These are phyloP conservation scores for Trichoderma virens DNA, from an alignment of 495 filamentous ascomycete genomes.

Conservation along the genomic window DNA sequence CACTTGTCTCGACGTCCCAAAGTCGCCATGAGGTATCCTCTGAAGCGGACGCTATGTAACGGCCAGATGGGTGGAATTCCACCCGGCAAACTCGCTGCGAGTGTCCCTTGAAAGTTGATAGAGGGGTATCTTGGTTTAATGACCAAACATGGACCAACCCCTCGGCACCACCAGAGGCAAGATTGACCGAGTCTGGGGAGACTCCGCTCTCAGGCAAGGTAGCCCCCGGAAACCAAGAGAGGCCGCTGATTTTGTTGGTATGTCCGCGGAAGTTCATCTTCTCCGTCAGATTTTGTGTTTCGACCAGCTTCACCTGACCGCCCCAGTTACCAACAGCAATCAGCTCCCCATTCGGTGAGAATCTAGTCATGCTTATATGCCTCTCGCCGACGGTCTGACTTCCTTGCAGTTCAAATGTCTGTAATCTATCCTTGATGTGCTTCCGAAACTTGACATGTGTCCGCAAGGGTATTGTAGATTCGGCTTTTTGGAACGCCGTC, in stretches of 20 bases:
- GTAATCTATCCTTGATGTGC: constrained; percentile 73
- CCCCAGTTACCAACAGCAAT: constrained; percentile 89
- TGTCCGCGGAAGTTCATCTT: constrained; percentile 71
- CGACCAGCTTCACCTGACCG: constrained; percentile 76
- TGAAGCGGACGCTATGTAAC: constrained; percentile 85
- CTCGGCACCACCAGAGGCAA: constrained; percentile 88
- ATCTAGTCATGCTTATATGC: constrained; percentile 80
- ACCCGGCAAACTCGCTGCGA: constrained; percentile 80
- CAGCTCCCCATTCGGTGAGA: constrained; percentile 76
- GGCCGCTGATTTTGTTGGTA: constrained; percentile 76
- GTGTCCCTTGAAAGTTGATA: constrained; percentile 80
- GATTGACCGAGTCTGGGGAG: constrained; percentile 66
- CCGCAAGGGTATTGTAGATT: constrained; percentile 72
- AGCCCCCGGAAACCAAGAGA: constrained; percentile 84
- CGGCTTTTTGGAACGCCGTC: constrained; percentile 65
- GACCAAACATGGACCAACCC: constrained; percentile 89
- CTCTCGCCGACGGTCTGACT: constrained; percentile 88
- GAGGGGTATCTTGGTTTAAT: constrained; percentile 68
- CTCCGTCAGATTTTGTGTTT: constrained; percentile 73
- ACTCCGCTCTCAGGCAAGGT: constrained; percentile 62
- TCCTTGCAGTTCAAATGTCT: constrained; percentile 80
- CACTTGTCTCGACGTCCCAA: constrained; percentile 84
- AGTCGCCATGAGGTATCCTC: constrained; percentile 96
- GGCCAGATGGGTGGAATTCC: constrained; percentile 89
- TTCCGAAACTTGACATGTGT: constrained; percentile 89